Percentiles rank a stretch among this genome's conserved stretches.
Evolutionary conservation across 176 grass and related monocot genomes (phyloP).

Genomic region (Guadua angustifolia): DNA sequence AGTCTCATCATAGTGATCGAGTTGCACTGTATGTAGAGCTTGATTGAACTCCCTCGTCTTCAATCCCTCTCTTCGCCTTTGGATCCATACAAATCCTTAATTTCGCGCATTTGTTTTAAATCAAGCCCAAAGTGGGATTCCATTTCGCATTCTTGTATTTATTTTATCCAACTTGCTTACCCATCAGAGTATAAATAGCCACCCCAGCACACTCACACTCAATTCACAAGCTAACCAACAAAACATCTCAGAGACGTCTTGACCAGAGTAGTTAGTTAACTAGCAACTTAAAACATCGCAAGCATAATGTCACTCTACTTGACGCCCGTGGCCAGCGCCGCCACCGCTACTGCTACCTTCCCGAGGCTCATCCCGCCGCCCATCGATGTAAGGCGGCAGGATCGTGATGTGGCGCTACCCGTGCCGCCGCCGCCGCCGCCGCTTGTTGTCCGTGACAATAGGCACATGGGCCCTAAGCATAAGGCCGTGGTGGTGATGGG

Average conservation of each 20-base stretch:
- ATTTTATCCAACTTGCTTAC: constrained; percentile 28
- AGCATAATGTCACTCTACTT: constrained; percentile 48
- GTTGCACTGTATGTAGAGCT: neutral
- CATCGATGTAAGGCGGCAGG: constrained; percentile 35
- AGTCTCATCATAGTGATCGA: neutral
- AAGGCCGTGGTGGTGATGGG: constrained; percentile 67
- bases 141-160: neutral
- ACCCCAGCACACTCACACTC: neutral
- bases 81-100: neutral
- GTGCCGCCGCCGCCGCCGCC: neutral
- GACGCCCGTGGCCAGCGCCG: neutral
- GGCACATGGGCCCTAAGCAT: neutral
- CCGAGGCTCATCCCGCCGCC: neutral
- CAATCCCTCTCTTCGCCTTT: neutral
- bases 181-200: constrained; percentile 50
- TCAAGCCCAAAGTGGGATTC: neutral
- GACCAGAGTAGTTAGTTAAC: constrained; percentile 18
- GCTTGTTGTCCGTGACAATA: neutral
- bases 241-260: constrained; percentile 21
- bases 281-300: constrained; percentile 17
- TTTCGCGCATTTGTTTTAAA: neutral
- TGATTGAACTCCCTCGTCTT: neutral
- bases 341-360: neutral
- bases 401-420: neutral
- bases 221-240: constrained; percentile 39